These are phyloP conservation scores for Achaetomium macrosporum DNA, from an alignment of 2,329 filamentous ascomycete genomes.

Conservation along the genomic window DNA sequence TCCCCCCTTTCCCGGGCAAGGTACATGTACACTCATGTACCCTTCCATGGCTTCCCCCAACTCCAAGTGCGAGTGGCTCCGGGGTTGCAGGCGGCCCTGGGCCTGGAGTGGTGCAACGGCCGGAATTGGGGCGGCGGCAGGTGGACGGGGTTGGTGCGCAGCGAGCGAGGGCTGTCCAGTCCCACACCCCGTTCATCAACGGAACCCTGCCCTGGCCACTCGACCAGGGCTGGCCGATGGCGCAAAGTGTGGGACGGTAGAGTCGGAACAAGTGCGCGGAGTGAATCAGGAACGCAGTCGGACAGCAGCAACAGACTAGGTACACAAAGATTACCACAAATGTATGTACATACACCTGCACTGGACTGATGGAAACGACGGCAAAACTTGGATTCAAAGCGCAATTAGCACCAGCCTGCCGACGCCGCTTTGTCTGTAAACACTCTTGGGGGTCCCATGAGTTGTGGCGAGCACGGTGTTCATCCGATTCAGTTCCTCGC, in stretches of 20 bases:
- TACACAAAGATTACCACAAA: too few species aligned
- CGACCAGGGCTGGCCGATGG: slow-evolving; percentile 6
- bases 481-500: background rate
- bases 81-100: slow-evolving; percentile 13
- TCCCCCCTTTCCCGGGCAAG: slow-evolving; percentile 11
- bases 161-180: slow-evolving; percentile 6
- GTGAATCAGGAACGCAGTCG: background rate
- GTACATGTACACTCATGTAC: slow-evolving; percentile 23
- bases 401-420: too few species aligned
- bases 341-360: too few species aligned
- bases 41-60: slow-evolving; percentile 6
- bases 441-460: too few species aligned
- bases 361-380: too few species aligned
- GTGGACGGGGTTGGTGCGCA: slow-evolving; percentile 13
- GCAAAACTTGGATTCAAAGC: too few species aligned
- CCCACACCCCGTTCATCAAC: slow-evolving; percentile 13
- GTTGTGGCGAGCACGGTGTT: background rate
- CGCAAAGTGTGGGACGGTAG: background rate
- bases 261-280: background rate
- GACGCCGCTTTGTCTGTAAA: too few species aligned
- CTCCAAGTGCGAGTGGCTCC: slow-evolving; percentile 11
- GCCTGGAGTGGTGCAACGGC: slow-evolving; percentile 23
- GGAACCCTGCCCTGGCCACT: slow-evolving; percentile 9
- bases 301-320: too few species aligned
- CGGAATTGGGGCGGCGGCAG: slow-evolving; percentile 19